Conservation (phyloP, 2,329 filamentous ascomycete species). For the Fonsecaea monophora region DNA sequence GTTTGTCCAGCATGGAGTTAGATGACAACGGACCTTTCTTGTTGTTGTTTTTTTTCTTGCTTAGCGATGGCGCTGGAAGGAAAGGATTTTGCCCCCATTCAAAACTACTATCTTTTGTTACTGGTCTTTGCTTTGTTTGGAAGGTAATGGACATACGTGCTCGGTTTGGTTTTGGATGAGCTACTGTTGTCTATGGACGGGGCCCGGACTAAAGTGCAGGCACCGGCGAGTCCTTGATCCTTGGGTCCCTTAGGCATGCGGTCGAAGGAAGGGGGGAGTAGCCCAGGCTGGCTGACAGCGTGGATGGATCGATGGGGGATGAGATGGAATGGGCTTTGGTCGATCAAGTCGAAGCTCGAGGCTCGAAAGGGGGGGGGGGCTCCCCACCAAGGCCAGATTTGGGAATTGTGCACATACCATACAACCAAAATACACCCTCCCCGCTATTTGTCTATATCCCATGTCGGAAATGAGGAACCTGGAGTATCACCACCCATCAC, state of each 20-base stretch:
- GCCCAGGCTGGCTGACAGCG: not conserved
- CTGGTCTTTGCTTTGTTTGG: not conserved
- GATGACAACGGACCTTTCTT: not conserved
- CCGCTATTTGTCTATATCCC: not conserved
- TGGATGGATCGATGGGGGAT: too few species aligned
- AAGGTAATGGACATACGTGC: not conserved
- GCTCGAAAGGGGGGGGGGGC: too few species aligned
- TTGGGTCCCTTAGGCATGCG: too few species aligned
- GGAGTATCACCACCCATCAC: too few species aligned
- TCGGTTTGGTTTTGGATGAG: not conserved
- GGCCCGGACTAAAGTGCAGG: not conserved
- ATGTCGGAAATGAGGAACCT: not conserved
- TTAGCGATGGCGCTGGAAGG: slow-evolving; percentile 28
- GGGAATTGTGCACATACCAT: not conserved
- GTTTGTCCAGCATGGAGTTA: not conserved
- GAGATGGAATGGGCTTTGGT: too few species aligned
- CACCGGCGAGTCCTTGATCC: not conserved
- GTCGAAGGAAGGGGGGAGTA: not conserved
- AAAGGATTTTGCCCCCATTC: not conserved
- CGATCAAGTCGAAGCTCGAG: too few species aligned
- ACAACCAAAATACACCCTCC: not conserved
- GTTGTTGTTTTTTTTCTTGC: too few species aligned
- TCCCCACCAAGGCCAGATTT: not conserved
- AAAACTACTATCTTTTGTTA: not conserved
- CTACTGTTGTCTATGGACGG: not conserved